A percentile compares a stretch with the other conserved stretches of the same genome.
Evolutionary conservation across 805 yeast genomes (phyloP).

Genomic region (Debaryomyces prosopidis): DNA sequence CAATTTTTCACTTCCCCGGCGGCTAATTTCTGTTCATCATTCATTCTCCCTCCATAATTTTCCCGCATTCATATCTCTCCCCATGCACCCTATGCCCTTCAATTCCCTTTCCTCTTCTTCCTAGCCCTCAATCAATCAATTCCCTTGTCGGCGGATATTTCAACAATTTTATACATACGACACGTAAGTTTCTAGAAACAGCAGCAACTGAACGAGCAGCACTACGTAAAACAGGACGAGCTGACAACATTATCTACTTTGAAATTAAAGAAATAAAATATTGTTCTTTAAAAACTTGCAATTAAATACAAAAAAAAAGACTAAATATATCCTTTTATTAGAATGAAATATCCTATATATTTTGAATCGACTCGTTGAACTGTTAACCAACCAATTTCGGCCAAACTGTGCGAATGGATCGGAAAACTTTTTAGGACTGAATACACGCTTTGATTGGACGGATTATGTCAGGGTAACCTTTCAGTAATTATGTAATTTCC

Average conservation of each 20-base stretch:
- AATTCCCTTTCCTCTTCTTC: conserved; percentile 1
- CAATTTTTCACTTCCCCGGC: not conserved
- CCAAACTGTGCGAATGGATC: conserved; percentile 4
- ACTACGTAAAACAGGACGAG: conserved; percentile 83
- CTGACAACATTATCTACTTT: conserved; percentile 62
- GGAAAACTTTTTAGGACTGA: conserved; percentile 4
- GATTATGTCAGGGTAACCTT: conserved; percentile 2
- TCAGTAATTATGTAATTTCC: not conserved
- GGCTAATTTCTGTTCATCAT: not conserved
- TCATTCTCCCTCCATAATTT: not conserved
- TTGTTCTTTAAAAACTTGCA: conserved; percentile 9
- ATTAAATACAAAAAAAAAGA: not conserved
- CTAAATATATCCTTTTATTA: conserved; percentile 1
- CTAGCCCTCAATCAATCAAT: conserved; percentile 1
- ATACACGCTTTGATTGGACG: conserved; percentile 4
- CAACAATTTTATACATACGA: conserved; percentile 26
- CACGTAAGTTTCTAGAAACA: conserved; percentile 34
- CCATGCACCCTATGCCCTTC: not conserved
- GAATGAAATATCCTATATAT: not conserved
- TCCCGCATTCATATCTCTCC: not conserved
- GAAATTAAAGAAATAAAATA: conserved; percentile 10
- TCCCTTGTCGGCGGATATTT: not conserved
- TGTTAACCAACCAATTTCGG: conserved; percentile 4
- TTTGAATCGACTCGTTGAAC: conserved; percentile 1
- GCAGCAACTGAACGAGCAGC: conserved; percentile 75